Conservation (phyloP, 257 asterid species). For the Solanum bulbocastanum region DNA sequence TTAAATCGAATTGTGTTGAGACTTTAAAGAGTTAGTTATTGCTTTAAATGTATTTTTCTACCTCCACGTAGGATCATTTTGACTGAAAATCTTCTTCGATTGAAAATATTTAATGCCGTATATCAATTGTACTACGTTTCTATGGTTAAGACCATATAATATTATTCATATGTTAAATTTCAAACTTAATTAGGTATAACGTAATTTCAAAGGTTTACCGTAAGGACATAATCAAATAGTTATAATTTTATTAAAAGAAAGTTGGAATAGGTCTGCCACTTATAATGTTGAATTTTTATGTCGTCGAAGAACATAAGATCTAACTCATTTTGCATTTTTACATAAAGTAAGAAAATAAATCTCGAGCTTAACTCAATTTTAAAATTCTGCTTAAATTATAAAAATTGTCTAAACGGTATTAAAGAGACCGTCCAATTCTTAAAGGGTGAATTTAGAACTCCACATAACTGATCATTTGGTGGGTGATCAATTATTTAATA, state of each 20-base stretch:
- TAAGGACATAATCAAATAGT: neutral
- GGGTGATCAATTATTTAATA: neutral
- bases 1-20: neutral
- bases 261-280: neutral
- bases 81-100: neutral
- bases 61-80: neutral
- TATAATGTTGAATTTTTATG: neutral
- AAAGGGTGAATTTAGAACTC: neutral
- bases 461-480: neutral
- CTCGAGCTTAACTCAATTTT: neutral
- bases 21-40: neutral
- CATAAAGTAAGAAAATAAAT: neutral
- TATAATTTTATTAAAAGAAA: neutral
- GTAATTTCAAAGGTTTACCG: neutral
- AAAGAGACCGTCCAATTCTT: neutral
- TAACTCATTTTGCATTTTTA: neutral
- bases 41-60: neutral
- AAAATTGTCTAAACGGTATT: fast-evolving
- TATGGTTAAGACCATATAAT: neutral
- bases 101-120: neutral
- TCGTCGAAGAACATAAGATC: neutral
- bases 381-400: fast-evolving
- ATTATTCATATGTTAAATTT: neutral
- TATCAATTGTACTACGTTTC: neutral
- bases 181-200: neutral